Conservation (phyloP, 2,329 filamentous ascomycete genomes). For the Emergomyces africanus region DNA sequence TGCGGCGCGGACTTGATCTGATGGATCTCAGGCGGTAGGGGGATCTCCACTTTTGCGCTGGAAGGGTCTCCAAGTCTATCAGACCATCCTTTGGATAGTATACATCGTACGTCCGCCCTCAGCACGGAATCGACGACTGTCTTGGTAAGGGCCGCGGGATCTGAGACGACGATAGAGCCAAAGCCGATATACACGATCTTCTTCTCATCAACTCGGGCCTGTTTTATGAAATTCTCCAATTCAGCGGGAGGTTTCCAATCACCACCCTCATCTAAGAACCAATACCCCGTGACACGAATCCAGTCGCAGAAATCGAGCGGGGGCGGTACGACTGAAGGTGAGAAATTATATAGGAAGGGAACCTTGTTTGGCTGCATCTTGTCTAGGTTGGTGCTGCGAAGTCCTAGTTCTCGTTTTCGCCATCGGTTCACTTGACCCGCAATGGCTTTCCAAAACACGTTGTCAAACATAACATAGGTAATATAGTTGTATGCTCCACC, state of each 20-base stretch:
- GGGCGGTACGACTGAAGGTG: slow-evolving; percentile 81
- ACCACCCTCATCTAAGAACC: slow-evolving; percentile 75
- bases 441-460: slow-evolving; percentile 90
- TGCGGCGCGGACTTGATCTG: slow-evolving; percentile 86
- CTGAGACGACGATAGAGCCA: slow-evolving; percentile 85
- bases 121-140: slow-evolving; percentile 87
- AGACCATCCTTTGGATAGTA: slow-evolving; percentile 94
- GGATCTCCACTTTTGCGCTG: slow-evolving; percentile 50
- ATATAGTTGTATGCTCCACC: slow-evolving; percentile 91
- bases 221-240: slow-evolving; percentile 67
- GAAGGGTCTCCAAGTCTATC: slow-evolving; percentile 57
- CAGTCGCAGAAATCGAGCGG: slow-evolving; percentile 94
- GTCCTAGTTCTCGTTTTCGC: slow-evolving; percentile 65
- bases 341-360: slow-evolving; percentile 98
- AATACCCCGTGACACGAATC: slow-evolving; percentile 95
- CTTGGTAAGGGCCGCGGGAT: slow-evolving; percentile 75
- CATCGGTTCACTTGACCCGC: slow-evolving; percentile 85
- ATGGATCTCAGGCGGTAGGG: slow-evolving; percentile 65
- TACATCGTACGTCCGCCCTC: slow-evolving; percentile 86
- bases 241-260: slow-evolving; percentile 61
- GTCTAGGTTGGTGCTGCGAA: slow-evolving; percentile 71
- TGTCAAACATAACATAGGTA: slow-evolving; percentile 93
- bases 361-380: slow-evolving; percentile 95
- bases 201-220: slow-evolving; percentile 67
- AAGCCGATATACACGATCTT: slow-evolving; percentile 97